Evolutionary conservation across 345 rosid species (phyloP), one percentile per base, ranked within the genome.

Genomic region (Raphanus sativus): DNA sequence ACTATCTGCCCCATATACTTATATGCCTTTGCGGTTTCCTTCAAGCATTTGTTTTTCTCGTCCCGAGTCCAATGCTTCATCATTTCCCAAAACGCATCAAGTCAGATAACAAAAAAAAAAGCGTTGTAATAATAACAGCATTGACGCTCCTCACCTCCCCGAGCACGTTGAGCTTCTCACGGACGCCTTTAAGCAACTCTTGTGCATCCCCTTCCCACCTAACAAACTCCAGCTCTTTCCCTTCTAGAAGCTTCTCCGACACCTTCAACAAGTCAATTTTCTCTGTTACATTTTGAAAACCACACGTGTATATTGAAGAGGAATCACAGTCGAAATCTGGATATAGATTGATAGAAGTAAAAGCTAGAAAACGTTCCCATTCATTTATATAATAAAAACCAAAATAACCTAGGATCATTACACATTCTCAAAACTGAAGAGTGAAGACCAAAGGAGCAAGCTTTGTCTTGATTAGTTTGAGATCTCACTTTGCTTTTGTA

Each of bases 61-160:
- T 88, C 88, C 75, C 98, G 89, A 42, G 86, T 67, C 97, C 97
- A 94, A 73, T 92, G 89, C 97, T 94, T 87, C 85, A 59, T 58
- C 62, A 81, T 79, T 76, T 10, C 17, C 42, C 64, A 71, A 56
- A 62, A 65, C 67, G 36, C 62, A 72, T 75, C 62, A 62, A 75
- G 36, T 65, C 55, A 24, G 56, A 52, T 76, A 40, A 50, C 45
- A 38, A 9, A 38, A 45, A 2, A 48, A 48, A 55, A 2, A 68
- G 42, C 65, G 29, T 21, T 45, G 2, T 61, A 8, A 70, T 50
- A 45, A 58, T 36, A 69, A 24, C 9, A 71, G 56, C 21, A n/a
- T 65, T 75, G 61, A 70, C 36, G 70, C 8, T 65, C 74, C 75
- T 73, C 66, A 90, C 98, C 97, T 92, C 92, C 25, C 97, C 91